Evolutionary conservation across 139 green algal species (phyloP).

Genomic region (Asterochloris erici): DNA sequence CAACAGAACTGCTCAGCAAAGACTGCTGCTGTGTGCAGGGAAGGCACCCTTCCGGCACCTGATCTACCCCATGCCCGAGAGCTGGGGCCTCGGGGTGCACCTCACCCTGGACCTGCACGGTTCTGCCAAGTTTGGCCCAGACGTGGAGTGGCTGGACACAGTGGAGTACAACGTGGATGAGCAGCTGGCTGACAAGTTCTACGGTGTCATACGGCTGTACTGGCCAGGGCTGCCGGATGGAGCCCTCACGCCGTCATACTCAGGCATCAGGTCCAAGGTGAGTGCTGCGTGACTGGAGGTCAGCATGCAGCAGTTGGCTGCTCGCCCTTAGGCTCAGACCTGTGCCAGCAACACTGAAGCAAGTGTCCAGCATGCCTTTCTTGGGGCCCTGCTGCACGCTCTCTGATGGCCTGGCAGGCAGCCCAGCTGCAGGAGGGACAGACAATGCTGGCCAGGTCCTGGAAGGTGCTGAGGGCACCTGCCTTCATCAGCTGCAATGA

Average conservation of each 20-base stretch:
- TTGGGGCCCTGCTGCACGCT: no score
- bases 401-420: background rate
- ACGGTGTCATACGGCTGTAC: conserved; percentile 67
- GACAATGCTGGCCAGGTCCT: no score
- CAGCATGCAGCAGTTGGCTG: no score
- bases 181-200: conserved; percentile 46
- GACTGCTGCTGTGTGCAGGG: conserved; percentile 13
- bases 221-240: conserved; percentile 66
- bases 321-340: no score
- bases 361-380: no score
- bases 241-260: conserved; percentile 60
- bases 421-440: no score
- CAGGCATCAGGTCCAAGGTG: conserved; percentile 62
- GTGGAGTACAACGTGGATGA: conserved; percentile 68
- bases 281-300: background rate
- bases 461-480: no score
- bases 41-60: conserved; percentile 63
- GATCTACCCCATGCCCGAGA: conserved; percentile 82
- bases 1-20: no score
- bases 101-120: conserved; percentile 84
- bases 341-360: no score
- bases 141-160: conserved; percentile 82
- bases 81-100: conserved; percentile 82
- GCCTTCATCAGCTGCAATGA: no score
- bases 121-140: conserved; percentile 77